A percentile compares a stretch with the other conserved stretches of the same genome.
Conservation (phyloP, 2,329 filamentous ascomycete genomes). For the Beauveria rudraprayagi region DNA sequence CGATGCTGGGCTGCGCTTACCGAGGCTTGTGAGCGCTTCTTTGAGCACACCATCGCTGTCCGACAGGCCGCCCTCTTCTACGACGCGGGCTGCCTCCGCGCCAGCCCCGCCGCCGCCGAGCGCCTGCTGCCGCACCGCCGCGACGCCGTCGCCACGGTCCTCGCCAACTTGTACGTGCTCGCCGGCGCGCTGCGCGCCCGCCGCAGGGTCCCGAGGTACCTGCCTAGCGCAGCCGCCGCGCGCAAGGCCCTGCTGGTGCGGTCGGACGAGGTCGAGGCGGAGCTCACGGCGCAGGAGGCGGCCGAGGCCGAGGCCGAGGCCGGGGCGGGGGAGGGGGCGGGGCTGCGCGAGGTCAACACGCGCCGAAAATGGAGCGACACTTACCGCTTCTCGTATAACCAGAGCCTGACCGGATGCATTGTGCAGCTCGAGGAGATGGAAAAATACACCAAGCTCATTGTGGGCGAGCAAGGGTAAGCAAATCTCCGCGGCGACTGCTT, state of each 20-base stretch:
- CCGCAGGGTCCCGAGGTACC: constrained; percentile 44
- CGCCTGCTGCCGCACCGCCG: constrained; percentile 42
- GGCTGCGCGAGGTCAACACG: constrained; percentile 19
- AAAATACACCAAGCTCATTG: constrained; percentile 48
- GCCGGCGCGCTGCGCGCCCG: constrained; percentile 45
- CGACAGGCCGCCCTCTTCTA: constrained; percentile 52
- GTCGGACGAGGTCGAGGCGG: constrained; percentile 39
- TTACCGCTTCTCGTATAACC: constrained; percentile 47
- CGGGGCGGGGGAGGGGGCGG: background rate
- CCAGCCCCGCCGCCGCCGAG: constrained; percentile 40
- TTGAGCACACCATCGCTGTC: constrained; percentile 50
- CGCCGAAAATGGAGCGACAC: constrained; percentile 47
- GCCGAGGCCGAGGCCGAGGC: background rate
- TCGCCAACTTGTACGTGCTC: constrained; percentile 51
- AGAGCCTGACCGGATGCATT: constrained; percentile 46
- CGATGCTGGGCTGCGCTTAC: constrained; percentile 49
- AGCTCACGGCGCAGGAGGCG: constrained; percentile 17
- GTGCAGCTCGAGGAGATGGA: constrained; percentile 46
- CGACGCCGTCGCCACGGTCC: constrained; percentile 48
- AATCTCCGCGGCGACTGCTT: background rate
- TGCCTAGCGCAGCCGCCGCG: constrained; percentile 47
- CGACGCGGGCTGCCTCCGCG: constrained; percentile 43
- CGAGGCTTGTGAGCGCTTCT: constrained; percentile 48
- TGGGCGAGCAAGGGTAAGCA: constrained; percentile 43
- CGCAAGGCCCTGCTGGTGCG: constrained; percentile 43